Conservation (phyloP, 1,139 yeast genomes). For the Debaryomyces fabryi region DNA sequence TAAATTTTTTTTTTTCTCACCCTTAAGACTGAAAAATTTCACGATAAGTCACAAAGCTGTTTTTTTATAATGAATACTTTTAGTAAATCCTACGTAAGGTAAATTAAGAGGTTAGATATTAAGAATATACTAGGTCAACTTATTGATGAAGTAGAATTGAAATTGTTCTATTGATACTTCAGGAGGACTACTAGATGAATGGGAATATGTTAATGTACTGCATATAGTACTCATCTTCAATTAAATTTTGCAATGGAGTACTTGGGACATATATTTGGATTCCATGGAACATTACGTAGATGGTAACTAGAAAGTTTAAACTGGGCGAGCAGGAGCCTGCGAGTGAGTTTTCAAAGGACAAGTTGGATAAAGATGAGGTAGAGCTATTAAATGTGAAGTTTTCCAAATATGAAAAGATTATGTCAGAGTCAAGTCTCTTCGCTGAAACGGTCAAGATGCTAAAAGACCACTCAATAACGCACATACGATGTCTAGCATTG, state of each 20-base stretch:
- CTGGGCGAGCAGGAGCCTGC: background rate
- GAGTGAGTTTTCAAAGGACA: background rate
- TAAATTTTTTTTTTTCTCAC: constrained; percentile 4
- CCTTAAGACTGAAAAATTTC: constrained; percentile 3
- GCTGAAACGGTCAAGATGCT: constrained; percentile 5
- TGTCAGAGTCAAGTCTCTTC: constrained; percentile 10
- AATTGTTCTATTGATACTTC: too few species aligned
- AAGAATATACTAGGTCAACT: background rate
- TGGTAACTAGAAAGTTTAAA: background rate
- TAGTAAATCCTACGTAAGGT: background rate
- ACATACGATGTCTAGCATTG: constrained; percentile 68
- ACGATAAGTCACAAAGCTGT: constrained; percentile 5
- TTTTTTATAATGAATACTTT: background rate
- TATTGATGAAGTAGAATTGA: background rate
- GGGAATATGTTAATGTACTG: background rate
- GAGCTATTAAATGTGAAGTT: background rate
- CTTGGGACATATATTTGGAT: background rate
- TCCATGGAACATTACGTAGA: background rate
- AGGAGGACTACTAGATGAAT: background rate
- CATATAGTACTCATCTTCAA: background rate
- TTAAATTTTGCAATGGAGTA: background rate
- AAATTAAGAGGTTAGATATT: background rate
- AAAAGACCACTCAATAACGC: constrained; percentile 10
- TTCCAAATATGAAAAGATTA: constrained; percentile 2
- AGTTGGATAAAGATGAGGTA: background rate